Conservation (phyloP, 805 yeast species). For the Kuraishia piskuri region DNA sequence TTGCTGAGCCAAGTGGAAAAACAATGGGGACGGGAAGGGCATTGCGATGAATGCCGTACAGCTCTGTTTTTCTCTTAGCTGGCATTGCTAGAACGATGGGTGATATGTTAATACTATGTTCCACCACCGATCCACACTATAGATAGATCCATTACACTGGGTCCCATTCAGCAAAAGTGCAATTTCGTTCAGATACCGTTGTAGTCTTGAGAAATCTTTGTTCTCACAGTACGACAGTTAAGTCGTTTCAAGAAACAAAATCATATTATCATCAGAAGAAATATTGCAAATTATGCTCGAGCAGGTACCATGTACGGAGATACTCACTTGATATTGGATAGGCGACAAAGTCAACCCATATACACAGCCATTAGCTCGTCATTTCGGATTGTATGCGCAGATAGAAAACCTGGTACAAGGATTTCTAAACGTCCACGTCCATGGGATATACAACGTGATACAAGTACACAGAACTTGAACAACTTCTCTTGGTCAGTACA, state of each 20-base stretch:
- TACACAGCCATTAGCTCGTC: background rate
- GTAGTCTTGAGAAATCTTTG: slow-evolving; percentile 21
- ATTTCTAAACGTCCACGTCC: no score
- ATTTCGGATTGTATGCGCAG: background rate
- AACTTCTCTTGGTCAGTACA: no score
- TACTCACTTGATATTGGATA: background rate
- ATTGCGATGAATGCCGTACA: background rate
- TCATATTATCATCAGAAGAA: background rate
- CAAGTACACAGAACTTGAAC: no score
- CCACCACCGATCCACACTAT: no score
- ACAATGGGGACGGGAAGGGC: background rate
- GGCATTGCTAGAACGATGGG: background rate
- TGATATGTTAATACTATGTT: background rate
- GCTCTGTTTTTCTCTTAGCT: background rate
- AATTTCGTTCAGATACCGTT: slow-evolving; percentile 27
- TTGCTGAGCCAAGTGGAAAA: background rate
- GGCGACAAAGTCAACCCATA: background rate
- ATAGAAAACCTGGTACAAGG: no score
- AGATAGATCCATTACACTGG: background rate
- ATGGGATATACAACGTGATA: no score
- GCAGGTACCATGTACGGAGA: background rate
- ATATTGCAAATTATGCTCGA: no score
- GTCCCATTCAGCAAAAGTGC: background rate
- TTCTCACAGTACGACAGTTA: slow-evolving; percentile 12
- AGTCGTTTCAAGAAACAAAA: slow-evolving; percentile 2